A percentile compares a stretch with the other conserved stretches of the same genome.
Conservation (phyloP, 441 rosid species). For the Kokia cookei region DNA sequence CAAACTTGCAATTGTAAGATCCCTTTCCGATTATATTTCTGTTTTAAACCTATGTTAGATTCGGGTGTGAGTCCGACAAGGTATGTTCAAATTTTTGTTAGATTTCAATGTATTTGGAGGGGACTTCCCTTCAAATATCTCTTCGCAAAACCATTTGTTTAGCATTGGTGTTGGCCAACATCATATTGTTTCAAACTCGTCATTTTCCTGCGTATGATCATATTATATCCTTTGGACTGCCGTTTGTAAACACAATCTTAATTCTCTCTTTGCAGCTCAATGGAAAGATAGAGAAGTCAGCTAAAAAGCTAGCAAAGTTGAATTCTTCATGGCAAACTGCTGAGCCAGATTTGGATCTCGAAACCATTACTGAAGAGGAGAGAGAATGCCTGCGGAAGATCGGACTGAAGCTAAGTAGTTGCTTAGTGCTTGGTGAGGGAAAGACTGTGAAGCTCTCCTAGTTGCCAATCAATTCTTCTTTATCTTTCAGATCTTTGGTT, state of each 20-base stretch:
- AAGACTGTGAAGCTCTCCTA: not conserved
- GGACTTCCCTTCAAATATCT: too few species aligned
- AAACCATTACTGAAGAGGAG: slow-evolving; percentile 71
- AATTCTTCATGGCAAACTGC: slow-evolving; percentile 44
- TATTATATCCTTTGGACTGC: not conserved
- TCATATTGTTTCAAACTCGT: not conserved
- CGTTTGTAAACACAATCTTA: slow-evolving; percentile 7
- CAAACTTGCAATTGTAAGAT: slow-evolving; percentile 65
- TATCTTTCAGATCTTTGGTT: not conserved
- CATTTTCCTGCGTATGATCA: not conserved
- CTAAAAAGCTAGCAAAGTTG: slow-evolving; percentile 42
- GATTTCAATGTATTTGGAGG: too few species aligned
- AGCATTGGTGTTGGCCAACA: too few species aligned
- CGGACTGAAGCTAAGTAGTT: slow-evolving; percentile 54
- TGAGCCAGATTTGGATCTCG: slow-evolving; percentile 46
- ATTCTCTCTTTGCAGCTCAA: slow-evolving; percentile 44
- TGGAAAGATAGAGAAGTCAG: slow-evolving; percentile 52
- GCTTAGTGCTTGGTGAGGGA: slow-evolving; percentile 64
- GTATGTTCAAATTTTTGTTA: too few species aligned
- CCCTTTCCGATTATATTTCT: not conserved
- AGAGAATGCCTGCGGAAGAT: slow-evolving; percentile 67
- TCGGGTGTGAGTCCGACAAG: too few species aligned
- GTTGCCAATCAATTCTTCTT: not conserved
- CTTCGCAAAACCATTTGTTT: too few species aligned
- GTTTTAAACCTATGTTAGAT: not conserved